Evolutionary conservation across 2,329 filamentous ascomycete genomes (phyloP).

Genomic region (Stemphylium beticola): DNA sequence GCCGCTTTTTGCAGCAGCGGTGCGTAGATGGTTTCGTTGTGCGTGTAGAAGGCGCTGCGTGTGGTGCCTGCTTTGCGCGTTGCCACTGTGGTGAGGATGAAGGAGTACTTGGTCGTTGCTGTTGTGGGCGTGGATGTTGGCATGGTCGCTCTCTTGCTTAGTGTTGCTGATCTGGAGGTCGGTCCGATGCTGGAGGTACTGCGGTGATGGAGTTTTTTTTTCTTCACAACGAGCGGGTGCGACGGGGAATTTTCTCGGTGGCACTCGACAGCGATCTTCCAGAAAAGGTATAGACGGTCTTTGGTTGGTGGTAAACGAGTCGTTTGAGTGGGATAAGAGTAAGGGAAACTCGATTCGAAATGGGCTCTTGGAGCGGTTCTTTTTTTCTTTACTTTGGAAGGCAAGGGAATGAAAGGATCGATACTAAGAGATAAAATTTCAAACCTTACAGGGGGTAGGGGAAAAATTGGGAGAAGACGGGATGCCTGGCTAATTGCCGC

Average conservation of each 20-base stretch:
- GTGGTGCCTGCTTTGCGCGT: slow-evolving; percentile 21
- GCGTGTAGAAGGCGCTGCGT: slow-evolving; percentile 19
- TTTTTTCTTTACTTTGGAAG: too few species aligned
- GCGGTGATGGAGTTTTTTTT: too few species aligned
- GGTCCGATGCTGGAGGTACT: too few species aligned
- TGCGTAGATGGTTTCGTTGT: slow-evolving; percentile 20
- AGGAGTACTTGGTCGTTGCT: slow-evolving; percentile 20
- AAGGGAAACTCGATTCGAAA: not conserved
- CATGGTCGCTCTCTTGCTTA: not conserved
- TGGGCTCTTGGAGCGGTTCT: not conserved
- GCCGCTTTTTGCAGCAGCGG: slow-evolving; percentile 19
- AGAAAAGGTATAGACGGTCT: too few species aligned
- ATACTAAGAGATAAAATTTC: not conserved
- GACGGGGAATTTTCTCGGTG: too few species aligned
- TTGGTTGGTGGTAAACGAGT: too few species aligned
- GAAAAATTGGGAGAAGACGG: not conserved
- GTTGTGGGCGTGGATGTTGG: slow-evolving; percentile 11
- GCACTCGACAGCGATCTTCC: too few species aligned
- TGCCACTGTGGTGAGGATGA: slow-evolving; percentile 19
- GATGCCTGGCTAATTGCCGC: not conserved
- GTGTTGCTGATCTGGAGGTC: too few species aligned
- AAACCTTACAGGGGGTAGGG: not conserved
- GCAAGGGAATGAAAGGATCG: too few species aligned
- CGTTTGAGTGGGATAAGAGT: too few species aligned
- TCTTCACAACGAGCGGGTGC: too few species aligned